These are phyloP conservation scores for Gynochthodes officinalis DNA, from an alignment of 257 asterid genomes.

Conservation along the genomic window DNA sequence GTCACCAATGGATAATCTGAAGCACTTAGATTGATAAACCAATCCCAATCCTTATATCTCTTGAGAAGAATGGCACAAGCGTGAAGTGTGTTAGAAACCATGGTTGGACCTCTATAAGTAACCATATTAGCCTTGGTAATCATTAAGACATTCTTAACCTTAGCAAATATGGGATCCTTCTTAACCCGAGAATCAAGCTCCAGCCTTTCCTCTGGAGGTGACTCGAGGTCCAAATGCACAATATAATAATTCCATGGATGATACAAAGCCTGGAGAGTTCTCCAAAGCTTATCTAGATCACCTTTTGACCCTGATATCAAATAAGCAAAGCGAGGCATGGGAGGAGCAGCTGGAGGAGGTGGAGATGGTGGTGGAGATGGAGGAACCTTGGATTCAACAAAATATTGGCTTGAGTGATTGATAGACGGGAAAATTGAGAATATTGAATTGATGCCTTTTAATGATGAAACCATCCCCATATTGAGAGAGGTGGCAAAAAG, in stretches of 20 bases:
- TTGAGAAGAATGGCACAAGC: conserved; percentile 89
- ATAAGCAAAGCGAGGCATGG: conserved; percentile 79
- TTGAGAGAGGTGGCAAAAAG: conserved; percentile 67
- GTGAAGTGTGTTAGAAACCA: conserved; percentile 94
- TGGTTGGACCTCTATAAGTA: conserved; percentile 93
- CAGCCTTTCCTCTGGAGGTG: conserved; percentile 70
- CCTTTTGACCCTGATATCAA: conserved; percentile 82
- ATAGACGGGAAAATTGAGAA: conserved; percentile 49
- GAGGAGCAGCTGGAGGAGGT: conserved; percentile 48
- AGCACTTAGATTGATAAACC: conserved; percentile 97
- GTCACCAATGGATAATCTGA: conserved; percentile 99
- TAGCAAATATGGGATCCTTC: conserved; percentile 45
- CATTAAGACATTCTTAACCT: conserved; percentile 71
- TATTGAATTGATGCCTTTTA: conserved; percentile 52
- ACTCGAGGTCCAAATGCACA: conserved; percentile 86
- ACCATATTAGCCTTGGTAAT: conserved; percentile 81
- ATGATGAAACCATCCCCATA: conserved; percentile 61
- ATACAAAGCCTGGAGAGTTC: conserved; percentile 71
- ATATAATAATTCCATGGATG: conserved; percentile 90
- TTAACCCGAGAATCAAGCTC: conserved; percentile 57
- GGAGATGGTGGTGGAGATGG: conserved; percentile 50
- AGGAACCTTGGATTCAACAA: conserved; percentile 42
- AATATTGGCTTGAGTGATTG: conserved; percentile 34
- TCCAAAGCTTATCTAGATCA: conserved; percentile 84
- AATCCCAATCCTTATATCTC: conserved; percentile 79